Conservation (phyloP, 495 filamentous ascomycete genomes). For the Penicillium lividum region DNA sequence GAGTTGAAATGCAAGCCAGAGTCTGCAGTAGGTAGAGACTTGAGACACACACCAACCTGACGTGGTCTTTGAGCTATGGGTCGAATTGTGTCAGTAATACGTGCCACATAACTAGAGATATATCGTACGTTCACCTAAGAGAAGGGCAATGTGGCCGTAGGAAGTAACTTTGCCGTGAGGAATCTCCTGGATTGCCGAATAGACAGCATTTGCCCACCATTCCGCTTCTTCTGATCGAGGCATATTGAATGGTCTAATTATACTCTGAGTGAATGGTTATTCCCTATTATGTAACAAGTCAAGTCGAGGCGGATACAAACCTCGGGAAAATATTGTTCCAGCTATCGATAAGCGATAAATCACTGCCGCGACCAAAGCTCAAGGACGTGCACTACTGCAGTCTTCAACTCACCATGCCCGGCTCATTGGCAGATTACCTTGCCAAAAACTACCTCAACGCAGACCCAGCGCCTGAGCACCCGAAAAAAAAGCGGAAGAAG, state of each 20-base stretch:
- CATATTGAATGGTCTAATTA: slow-evolving; percentile 44
- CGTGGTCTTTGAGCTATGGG: slow-evolving; percentile 63
- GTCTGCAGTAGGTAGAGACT: slow-evolving; percentile 66
- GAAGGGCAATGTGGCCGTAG: slow-evolving; percentile 83
- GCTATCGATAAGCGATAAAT: slow-evolving; percentile 29
- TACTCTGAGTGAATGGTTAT: no score
- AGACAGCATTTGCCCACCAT: slow-evolving; percentile 82
- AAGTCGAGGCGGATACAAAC: slow-evolving; percentile 1
- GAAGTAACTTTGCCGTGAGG: slow-evolving; percentile 80
- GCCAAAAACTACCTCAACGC: slow-evolving; percentile 92
- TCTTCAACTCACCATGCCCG: slow-evolving; percentile 21
- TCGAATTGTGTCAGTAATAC: not conserved
- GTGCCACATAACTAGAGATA: not conserved
- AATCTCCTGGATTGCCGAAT: slow-evolving; percentile 79
- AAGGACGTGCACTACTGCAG: not conserved
- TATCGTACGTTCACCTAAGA: slow-evolving; percentile 73
- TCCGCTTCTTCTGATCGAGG: slow-evolving; percentile 79
- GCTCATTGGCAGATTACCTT: slow-evolving; percentile 80
- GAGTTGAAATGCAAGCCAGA: slow-evolving; percentile 58
- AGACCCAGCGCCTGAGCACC: slow-evolving; percentile 58
- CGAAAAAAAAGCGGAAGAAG: slow-evolving; percentile 81
- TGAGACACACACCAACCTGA: slow-evolving; percentile 86
- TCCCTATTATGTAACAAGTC: no score
- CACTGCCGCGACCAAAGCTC: slow-evolving; percentile 6
- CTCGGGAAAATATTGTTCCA: slow-evolving; percentile 26